These are phyloP conservation scores for Kwoniella sp. DNA, from an alignment of 768 basidiomycete genomes.

Conservation along the genomic window DNA sequence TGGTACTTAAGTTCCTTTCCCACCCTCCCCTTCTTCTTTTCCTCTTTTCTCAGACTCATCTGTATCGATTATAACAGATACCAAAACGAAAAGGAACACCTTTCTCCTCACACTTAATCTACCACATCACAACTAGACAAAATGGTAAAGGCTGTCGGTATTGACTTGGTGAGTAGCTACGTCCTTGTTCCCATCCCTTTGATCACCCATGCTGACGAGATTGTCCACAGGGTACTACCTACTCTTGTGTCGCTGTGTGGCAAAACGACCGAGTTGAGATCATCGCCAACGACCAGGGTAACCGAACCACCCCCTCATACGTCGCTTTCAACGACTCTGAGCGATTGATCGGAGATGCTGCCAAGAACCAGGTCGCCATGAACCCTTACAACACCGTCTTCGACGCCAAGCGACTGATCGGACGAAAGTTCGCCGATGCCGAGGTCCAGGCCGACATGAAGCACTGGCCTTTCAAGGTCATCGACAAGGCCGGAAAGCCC, in stretches of 20 bases:
- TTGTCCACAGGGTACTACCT: conserved; percentile 68
- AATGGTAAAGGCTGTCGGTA: conserved; percentile 50
- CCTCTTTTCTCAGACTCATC: conserved; percentile 8
- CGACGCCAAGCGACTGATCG: conserved; percentile 97
- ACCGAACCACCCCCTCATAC: conserved; percentile 92
- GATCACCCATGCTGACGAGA: conserved; percentile 2
- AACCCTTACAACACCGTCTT: conserved; percentile 96
- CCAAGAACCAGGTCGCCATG: conserved; percentile 94
- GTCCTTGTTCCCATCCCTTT: neutral
- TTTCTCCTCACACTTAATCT: conserved; percentile 5
- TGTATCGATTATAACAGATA: neutral
- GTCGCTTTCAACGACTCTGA: conserved; percentile 92
- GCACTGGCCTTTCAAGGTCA: conserved; percentile 65
- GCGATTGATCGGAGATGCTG: conserved; percentile 98
- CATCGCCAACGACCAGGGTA: conserved; percentile 63
- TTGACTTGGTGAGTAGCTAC: conserved; percentile 53
- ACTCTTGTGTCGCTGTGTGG: conserved; percentile 99
- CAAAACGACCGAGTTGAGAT: conserved; percentile 99
- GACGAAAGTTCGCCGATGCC: conserved; percentile 55
- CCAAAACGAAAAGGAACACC: neutral
- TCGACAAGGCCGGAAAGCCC: conserved; percentile 77
- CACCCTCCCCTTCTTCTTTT: neutral
- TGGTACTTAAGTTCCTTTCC: conserved; percentile 9
- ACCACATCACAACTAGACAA: conserved; percentile 10
- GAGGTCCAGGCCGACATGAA: conserved; percentile 56